Evolutionary conservation across 1,139 yeast genomes (phyloP), one percentile per base, ranked within the genome.

Genomic region (Trichomonascaceae sp.): DNA sequence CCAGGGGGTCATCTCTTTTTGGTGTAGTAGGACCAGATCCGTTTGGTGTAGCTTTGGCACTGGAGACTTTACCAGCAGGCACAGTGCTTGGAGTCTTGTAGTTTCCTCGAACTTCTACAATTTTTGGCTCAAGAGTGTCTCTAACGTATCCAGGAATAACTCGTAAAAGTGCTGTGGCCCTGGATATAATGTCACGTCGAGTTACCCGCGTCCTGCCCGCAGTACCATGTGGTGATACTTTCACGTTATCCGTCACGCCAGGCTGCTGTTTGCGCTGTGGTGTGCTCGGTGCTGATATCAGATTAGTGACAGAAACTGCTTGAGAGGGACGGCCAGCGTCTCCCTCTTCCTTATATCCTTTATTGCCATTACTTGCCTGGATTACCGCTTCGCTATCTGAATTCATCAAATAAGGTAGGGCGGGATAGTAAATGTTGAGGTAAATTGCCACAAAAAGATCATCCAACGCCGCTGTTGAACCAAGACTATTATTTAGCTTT

Each of bases 401-500:
- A 13, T 13, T 22, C 39, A n/a, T 22, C 45, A 24, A 48, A 39
- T n/a, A 19, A 12, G 18, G 15, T 39, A 13, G 30, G n/a, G 45
- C 50, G 57, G 36, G 61, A 61, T 53, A 54, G 49, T 60, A 84
- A 8, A 86, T 68, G 52, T 73, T 74, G 60, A 87, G 69, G 63
- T 78, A 88, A 0, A 86, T 66, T 1, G 85, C 78, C 32, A 85
- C 84, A 57, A 82, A 80, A 0, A 89, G 78, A 61, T 88, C 95
- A 65, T 88, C 96, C 43, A 87, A 79, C 30, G 81, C 72, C 0
- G 93, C 85, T 0, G 95, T 86, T 0, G 95, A 84, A 0, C 91
- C 93, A 66, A 84, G 85, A 0, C 96, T 96, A 64, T 84, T 87
- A 57, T 89, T 88, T 66, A 85, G 74, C 56, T 86, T 80, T 58